Percentiles rank a stretch among this genome's conserved stretches.
phyloP scores from a whole-genome alignment of 208 protist species.

The Entamoeba moshkovskii region DNA sequence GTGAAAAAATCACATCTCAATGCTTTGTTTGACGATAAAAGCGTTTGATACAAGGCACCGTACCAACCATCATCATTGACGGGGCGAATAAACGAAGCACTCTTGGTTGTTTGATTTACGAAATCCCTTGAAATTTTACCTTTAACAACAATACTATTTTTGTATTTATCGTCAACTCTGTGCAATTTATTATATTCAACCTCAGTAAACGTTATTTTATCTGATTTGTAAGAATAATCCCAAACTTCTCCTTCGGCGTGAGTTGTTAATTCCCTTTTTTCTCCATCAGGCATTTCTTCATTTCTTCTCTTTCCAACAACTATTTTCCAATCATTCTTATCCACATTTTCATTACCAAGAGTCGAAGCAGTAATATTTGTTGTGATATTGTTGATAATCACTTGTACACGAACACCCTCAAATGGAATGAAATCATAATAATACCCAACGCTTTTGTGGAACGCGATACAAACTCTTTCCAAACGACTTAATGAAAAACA shows the following conservation, averaged over 20 bases:
- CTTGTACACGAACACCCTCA: neutral
- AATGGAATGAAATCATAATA: neutral
- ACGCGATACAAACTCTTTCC: neutral
- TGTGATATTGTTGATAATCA: neutral
- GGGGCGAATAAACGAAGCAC: neutral
- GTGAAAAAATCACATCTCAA: neutral
- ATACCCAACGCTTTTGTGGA: neutral
- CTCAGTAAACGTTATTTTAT: neutral
- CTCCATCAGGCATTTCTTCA: neutral
- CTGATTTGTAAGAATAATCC: neutral
- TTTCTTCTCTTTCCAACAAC: neutral
- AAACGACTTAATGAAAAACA: neutral
- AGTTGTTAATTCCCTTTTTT: neutral
- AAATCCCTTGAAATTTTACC: neutral
- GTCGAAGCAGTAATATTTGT: neutral
- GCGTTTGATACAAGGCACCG: neutral
- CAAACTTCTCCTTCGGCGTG: neutral
- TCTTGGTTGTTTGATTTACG: neutral
- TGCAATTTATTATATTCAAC: neutral
- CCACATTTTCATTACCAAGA: neutral
- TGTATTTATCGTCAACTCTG: neutral
- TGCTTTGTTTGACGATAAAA: neutral
- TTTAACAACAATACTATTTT: neutral
- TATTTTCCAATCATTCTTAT: neutral
- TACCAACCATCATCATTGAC: neutral